Evolutionary conservation across 169 alveolate species (phyloP).

Genomic region (Blepharisma undulans): DNA sequence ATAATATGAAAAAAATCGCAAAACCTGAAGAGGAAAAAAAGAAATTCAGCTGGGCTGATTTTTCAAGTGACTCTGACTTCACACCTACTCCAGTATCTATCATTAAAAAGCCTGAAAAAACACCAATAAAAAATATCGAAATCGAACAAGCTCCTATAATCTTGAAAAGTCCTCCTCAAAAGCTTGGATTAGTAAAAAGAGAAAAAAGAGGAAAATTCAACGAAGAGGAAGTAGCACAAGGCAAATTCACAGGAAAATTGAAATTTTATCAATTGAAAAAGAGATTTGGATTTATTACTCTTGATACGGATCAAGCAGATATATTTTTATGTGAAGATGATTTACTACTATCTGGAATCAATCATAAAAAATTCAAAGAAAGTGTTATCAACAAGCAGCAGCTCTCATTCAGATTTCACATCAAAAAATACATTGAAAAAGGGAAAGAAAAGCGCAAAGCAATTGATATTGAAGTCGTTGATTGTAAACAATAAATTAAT

Average conservation of each 20-base stretch:
- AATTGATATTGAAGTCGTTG: neutral
- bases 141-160: neutral
- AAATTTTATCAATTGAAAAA: slow-evolving; percentile 40
- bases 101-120: neutral
- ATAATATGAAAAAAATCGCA: neutral
- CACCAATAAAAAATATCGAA: neutral
- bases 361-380: slow-evolving; percentile 10
- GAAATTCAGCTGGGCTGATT: slow-evolving; percentile 22
- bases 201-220: slow-evolving; percentile 28
- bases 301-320: neutral
- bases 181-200: neutral
- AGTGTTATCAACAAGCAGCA: neutral
- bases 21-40: neutral
- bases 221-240: neutral
- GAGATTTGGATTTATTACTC: slow-evolving; percentile 36
- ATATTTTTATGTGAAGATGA: slow-evolving; percentile 35
- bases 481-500: neutral
- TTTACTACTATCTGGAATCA: slow-evolving; percentile 15
- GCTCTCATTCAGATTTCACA: slow-evolving; percentile 7
- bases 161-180: neutral
- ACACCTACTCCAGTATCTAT: neutral
- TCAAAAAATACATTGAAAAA: neutral
- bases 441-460: slow-evolving; percentile 31
- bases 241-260: slow-evolving; percentile 4
- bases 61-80: slow-evolving; percentile 20